Evolutionary conservation across 371 early-diverging fungal genomes (phyloP).

Genomic region (Hamiltosporidium magnivora): DNA sequence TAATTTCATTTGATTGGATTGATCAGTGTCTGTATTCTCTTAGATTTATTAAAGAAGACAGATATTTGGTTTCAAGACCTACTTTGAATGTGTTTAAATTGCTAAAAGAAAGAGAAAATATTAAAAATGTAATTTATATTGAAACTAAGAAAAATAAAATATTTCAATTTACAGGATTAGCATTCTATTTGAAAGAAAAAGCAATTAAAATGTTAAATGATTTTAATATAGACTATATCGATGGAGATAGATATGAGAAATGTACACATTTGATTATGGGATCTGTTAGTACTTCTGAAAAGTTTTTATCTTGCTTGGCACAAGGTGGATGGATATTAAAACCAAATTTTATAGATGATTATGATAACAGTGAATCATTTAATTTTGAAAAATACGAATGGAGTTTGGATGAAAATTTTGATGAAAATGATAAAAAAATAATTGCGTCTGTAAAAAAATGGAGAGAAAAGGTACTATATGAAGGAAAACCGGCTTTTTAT

Average conservation of each 20-base stretch:
- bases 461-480: constrained; percentile 24
- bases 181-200: constrained; percentile 29
- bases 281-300: constrained; percentile 41
- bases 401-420: constrained; percentile 16
- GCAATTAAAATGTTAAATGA: constrained; percentile 33
- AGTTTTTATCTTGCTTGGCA: constrained; percentile 46
- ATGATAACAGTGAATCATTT: constrained; percentile 20
- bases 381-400: constrained; percentile 43
- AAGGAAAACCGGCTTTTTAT: constrained; percentile 44
- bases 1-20: constrained; percentile 35
- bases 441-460: constrained; percentile 11
- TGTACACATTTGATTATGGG: constrained; percentile 56
- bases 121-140: background rate
- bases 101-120: background rate
- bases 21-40: constrained; percentile 43
- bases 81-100: background rate
- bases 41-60: constrained; percentile 33
- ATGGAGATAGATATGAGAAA: constrained; percentile 32
- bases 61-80: constrained; percentile 18
- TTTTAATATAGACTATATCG: constrained; percentile 23
- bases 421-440: background rate
- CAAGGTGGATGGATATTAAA: constrained; percentile 48
- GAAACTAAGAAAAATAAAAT: background rate
- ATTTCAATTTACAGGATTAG: constrained; percentile 54
- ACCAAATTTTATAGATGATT: constrained; percentile 41